Percentiles rank a stretch among this genome's conserved stretches.
Evolutionary conservation across 768 basidiomycete genomes (phyloP).

Genomic region (Cubamyces lactineus): DNA sequence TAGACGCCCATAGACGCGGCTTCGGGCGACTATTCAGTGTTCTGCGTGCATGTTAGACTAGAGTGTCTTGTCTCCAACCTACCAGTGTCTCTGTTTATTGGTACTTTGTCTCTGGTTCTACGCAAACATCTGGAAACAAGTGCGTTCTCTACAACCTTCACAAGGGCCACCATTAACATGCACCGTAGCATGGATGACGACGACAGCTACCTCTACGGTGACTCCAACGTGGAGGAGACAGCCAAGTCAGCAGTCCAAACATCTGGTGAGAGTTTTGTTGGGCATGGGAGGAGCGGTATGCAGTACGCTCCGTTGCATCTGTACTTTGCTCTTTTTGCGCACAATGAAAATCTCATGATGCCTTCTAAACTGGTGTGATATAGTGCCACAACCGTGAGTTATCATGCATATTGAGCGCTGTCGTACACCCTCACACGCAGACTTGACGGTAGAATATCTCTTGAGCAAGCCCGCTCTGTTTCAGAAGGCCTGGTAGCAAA

Average conservation of each 20-base stretch:
- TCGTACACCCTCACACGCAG: slow-evolving; percentile 28
- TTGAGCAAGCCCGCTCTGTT: slow-evolving; percentile 45
- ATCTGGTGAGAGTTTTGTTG: slow-evolving; percentile 49
- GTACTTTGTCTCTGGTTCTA: too few species aligned
- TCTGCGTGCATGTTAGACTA: background rate
- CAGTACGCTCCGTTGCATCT: slow-evolving; percentile 36
- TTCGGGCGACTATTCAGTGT: background rate
- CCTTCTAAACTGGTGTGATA: slow-evolving; percentile 41
- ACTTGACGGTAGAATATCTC: slow-evolving; percentile 38
- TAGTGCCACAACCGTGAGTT: slow-evolving; percentile 68
- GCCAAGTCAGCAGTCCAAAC: slow-evolving; percentile 33
- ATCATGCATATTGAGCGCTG: slow-evolving; percentile 33
- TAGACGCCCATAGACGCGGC: too few species aligned
- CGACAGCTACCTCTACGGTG: slow-evolving; percentile 38
- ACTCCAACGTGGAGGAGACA: slow-evolving; percentile 29
- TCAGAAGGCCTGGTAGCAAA: slow-evolving; percentile 51
- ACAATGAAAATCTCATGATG: slow-evolving; percentile 39
- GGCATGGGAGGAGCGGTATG: slow-evolving; percentile 28
- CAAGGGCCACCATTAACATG: too few species aligned
- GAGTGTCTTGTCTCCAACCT: background rate
- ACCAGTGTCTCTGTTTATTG: background rate
- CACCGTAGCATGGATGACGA: slow-evolving; percentile 33
- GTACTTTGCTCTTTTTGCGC: slow-evolving; percentile 39
- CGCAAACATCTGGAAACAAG: background rate
- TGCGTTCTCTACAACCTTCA: background rate